Percentiles rank a stretch among this genome's conserved stretches.
phyloP scores from a whole-genome alignment of 352 stramenopile species.

The Pythium dissotocum region DNA sequence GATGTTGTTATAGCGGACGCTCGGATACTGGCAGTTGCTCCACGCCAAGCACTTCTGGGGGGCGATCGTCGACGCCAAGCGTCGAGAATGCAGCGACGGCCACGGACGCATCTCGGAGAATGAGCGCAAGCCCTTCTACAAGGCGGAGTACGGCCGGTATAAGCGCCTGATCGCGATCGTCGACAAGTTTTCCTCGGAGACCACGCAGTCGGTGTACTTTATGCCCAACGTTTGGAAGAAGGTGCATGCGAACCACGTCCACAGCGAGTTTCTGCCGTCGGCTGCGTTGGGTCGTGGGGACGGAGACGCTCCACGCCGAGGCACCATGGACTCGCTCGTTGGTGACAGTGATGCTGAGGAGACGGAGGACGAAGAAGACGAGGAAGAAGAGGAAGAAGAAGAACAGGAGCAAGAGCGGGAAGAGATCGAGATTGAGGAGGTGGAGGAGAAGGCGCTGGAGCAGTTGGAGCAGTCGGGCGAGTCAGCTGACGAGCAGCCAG shows the following conservation, averaged over 20 bases:
- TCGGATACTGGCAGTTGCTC: constrained; percentile 78
- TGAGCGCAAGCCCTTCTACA: constrained; percentile 48
- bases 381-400: constrained; percentile 34
- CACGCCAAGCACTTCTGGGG: constrained; percentile 85
- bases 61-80: constrained; percentile 68
- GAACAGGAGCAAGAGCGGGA: constrained; percentile 41
- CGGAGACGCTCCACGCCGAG: constrained; percentile 34
- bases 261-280: constrained; percentile 50
- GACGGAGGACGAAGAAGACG: constrained; percentile 3
- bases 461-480: background rate
- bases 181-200: constrained; percentile 66
- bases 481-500: constrained; percentile 28
- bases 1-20: constrained; percentile 43
- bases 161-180: constrained; percentile 64
- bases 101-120: constrained; percentile 47
- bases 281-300: background rate
- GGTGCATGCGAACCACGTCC: constrained; percentile 42
- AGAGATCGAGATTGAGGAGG: constrained; percentile 28
- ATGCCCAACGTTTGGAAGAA: constrained; percentile 77
- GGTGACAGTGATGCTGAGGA: constrained; percentile 50
- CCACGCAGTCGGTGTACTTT: constrained; percentile 29
- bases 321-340: constrained; percentile 62
- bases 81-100: constrained; percentile 37
- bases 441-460: constrained; percentile 12
- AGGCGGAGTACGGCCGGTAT: constrained; percentile 73